Percentiles rank a stretch among this genome's conserved stretches.
phyloP scores from a whole-genome alignment of 495 filamentous ascomycete genomes.

The Penicillium malachiteum region DNA sequence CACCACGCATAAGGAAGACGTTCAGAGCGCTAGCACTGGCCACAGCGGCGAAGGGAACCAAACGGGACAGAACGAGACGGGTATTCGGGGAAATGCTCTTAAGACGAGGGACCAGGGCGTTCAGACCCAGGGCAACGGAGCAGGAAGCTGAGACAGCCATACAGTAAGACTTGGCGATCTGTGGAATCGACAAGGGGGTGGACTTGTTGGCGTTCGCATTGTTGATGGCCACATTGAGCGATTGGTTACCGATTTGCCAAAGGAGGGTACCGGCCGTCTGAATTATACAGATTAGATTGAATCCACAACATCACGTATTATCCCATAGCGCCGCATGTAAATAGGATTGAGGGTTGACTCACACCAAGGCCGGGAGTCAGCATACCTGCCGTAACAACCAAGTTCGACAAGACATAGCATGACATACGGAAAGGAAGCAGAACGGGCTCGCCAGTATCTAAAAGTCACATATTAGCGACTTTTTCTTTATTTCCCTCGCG shows the following conservation, averaged over 20 bases:
- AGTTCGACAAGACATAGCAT: slow-evolving; percentile 87
- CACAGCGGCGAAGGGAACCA: slow-evolving; percentile 95
- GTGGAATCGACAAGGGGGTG: slow-evolving; percentile 73
- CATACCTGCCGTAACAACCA: slow-evolving; percentile 98
- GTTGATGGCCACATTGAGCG: slow-evolving; percentile 97
- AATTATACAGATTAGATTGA: not conserved
- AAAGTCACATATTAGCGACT: slow-evolving; percentile 5
- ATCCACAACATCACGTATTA: not conserved
- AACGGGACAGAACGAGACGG: slow-evolving; percentile 68
- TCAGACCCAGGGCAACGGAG: slow-evolving; percentile 90
- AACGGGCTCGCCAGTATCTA: slow-evolving; percentile 88
- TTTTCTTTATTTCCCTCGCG: not conserved
- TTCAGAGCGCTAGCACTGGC: slow-evolving; percentile 87
- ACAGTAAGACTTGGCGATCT: slow-evolving; percentile 84
- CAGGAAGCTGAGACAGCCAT: slow-evolving; percentile 91
- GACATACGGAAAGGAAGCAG: slow-evolving; percentile 97
- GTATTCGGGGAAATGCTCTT: slow-evolving; percentile 71
- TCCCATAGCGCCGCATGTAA: too few species aligned
- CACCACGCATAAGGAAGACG: slow-evolving; percentile 95
- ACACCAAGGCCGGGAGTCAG: slow-evolving; percentile 68
- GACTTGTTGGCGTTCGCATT: slow-evolving; percentile 97
- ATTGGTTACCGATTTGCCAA: slow-evolving; percentile 97
- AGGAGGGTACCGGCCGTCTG: slow-evolving; percentile 83
- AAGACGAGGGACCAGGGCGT: slow-evolving; percentile 81
- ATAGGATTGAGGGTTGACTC: not conserved